Conservation (phyloP, 106 monocot genomes). For the Phalaenopsis aphrodite region DNA sequence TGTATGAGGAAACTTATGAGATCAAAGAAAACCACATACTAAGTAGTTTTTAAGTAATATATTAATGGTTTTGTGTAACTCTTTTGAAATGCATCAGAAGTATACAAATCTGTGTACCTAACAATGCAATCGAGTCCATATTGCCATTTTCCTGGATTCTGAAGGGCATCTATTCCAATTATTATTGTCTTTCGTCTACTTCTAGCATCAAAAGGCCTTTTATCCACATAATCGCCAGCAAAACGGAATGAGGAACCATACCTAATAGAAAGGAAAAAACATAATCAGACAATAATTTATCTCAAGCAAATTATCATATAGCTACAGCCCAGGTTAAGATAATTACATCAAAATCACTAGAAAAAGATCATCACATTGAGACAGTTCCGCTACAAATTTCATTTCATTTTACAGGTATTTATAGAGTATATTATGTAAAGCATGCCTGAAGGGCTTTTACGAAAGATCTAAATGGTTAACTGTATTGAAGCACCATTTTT, state of each 20-base stretch:
- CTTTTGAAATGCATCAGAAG: not conserved
- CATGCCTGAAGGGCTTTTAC: not conserved
- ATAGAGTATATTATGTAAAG: not conserved
- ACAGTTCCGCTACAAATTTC: not conserved
- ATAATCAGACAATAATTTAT: not conserved
- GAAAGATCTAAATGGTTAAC: not conserved
- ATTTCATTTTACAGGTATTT: not conserved
- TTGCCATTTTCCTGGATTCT: constrained; percentile 49
- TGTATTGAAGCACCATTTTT: not conserved
- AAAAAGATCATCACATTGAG: not conserved
- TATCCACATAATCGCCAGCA: constrained; percentile 62
- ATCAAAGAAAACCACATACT: not conserved
- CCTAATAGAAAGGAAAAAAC: constrained; percentile 17
- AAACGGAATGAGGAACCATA: constrained; percentile 83
- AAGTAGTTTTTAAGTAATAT: not conserved
- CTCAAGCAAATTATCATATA: not conserved
- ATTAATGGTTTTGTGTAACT: not conserved
- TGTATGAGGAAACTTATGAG: not conserved
- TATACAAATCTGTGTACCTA: constrained; percentile 31
- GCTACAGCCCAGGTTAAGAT: not conserved
- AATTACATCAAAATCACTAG: not conserved
- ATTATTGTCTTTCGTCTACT: constrained; percentile 63
- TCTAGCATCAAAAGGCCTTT: constrained; percentile 52
- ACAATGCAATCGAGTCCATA: constrained; percentile 54
- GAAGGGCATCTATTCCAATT: constrained; percentile 87